Percentiles rank a stretch among this genome's conserved stretches.
Conservation (phyloP, 495 filamentous ascomycete genomes). For the Amphirosellinia nigrospora region DNA sequence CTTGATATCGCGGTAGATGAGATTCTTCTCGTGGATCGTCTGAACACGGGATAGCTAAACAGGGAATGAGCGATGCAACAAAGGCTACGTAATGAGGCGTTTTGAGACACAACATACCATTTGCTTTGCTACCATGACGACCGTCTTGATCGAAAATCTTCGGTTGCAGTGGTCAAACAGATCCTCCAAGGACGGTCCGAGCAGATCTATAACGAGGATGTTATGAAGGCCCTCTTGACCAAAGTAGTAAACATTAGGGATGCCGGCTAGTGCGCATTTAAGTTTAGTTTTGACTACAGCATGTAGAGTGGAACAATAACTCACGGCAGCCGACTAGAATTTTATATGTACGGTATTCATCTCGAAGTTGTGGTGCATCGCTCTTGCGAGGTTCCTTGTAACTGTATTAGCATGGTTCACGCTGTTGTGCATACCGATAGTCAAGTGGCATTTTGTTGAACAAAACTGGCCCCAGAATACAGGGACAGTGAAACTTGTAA, state of each 20-base stretch:
- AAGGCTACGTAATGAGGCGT: slow-evolving; percentile 26
- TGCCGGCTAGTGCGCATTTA: slow-evolving; percentile 71
- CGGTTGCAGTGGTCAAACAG: slow-evolving; percentile 98
- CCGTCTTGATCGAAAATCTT: slow-evolving; percentile 94
- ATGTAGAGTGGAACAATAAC: slow-evolving; percentile 47
- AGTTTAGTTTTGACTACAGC: slow-evolving; percentile 26
- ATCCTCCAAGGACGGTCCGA: slow-evolving; percentile 95
- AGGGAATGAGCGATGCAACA: slow-evolving; percentile 22
- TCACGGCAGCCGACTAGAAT: slow-evolving; percentile 98
- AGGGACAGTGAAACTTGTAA: background rate
- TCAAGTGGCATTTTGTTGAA: background rate
- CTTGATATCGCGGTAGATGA: slow-evolving; percentile 99
- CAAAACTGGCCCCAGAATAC: background rate
- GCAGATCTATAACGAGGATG: slow-evolving; percentile 97
- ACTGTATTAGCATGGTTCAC: slow-evolving; percentile 16
- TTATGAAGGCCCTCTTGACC: slow-evolving; percentile 99
- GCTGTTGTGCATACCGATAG: background rate
- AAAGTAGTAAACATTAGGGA: slow-evolving; percentile 99
- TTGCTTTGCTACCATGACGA: slow-evolving; percentile 99
- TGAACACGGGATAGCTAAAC: slow-evolving; percentile 90
- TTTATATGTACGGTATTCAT: slow-evolving; percentile 99
- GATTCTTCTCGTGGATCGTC: slow-evolving; percentile 99
- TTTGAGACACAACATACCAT: slow-evolving; percentile 69
- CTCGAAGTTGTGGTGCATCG: slow-evolving; percentile 95
- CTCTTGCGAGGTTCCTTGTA: slow-evolving; percentile 97